Percentiles rank a stretch among this genome's conserved stretches.
These are phyloP conservation scores for Alternaria brassicae DNA, from an alignment of 2,329 filamentous ascomycete genomes.

Conservation along the genomic window DNA sequence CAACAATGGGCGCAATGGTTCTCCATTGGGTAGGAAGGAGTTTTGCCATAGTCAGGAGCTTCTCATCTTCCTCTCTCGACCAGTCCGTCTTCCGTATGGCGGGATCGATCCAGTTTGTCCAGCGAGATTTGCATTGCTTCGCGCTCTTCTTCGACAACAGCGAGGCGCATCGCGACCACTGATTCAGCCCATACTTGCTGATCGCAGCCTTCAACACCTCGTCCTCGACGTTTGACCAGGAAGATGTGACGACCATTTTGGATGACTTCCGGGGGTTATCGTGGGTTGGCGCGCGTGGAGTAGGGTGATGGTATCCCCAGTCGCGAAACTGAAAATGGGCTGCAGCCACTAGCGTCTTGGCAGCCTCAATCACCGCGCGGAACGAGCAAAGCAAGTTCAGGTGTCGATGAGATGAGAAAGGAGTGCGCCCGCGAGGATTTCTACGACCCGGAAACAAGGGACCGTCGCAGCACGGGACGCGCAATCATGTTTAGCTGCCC, in stretches of 20 bases:
- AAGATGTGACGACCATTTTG: slow-evolving; percentile 38
- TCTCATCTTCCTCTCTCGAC: slow-evolving; percentile 98
- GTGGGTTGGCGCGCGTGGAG: slow-evolving; percentile 12
- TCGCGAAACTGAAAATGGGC: slow-evolving; percentile 32
- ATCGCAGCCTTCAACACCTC: slow-evolving; percentile 88
- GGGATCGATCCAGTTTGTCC: slow-evolving; percentile 98
- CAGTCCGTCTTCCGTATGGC: slow-evolving; percentile 99
- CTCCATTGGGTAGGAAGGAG: slow-evolving; percentile 99
- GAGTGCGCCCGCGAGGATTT: neutral
- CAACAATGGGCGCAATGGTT: slow-evolving; percentile 95
- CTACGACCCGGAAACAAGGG: neutral
- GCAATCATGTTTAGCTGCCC: neutral
- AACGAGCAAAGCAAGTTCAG: neutral
- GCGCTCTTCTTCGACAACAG: slow-evolving; percentile 95
- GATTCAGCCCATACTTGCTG: slow-evolving; percentile 58
- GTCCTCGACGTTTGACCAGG: slow-evolving; percentile 73
- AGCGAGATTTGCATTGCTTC: slow-evolving; percentile 98
- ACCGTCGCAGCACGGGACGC: rapidly evolving
- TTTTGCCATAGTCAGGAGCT: slow-evolving; percentile 93
- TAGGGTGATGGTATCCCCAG: slow-evolving; percentile 22
- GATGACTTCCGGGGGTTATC: slow-evolving; percentile 61
- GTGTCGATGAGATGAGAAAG: neutral
- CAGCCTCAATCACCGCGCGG: slow-evolving; percentile 11
- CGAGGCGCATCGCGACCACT: slow-evolving; percentile 98
- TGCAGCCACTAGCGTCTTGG: slow-evolving; percentile 31